Evolutionary conservation across 1,284 basidiomycete species (phyloP), one percentile per base, ranked within the genome.

Genomic region (Apiotrichum akiyoshidainum): DNA sequence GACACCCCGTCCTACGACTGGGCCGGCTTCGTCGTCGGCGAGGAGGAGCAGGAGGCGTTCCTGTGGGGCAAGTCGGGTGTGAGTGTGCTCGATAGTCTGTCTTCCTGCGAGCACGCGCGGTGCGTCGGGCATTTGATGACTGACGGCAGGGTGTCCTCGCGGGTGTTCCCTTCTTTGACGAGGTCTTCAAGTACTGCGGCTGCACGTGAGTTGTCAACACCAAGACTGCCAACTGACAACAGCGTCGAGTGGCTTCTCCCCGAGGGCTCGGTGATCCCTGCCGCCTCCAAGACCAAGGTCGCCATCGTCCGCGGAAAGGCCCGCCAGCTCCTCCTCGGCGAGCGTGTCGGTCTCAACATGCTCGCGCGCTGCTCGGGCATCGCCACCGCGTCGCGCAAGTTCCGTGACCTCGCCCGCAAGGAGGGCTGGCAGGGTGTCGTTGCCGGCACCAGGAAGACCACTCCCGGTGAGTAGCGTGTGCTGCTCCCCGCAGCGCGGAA

Each of bases 1-100:
- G 95, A 99, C 75, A 91, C 89, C 0, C 96, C 95, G 2, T 93
- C 90, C 1, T 97, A 98, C 70, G 95, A 99, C 79, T 98, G 92
- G 74, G 95, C 90, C 40, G 96, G 96, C 2, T 98, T 90, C 73
- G 93, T 99, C 39, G 96, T 99, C 14, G 96, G 96, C 19, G 94
- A 98, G 69, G 87, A 84, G 9, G 80, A 84, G 49, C 87, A 92
- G 55, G 87, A 90, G 73, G 96, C 96, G 5, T 88, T 88, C 70
- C 84, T 99, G 34, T 84, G 92, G 69, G 93, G 93, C 58, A 99
- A 79, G 67, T 74, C 68, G 41, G 78, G 72, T 46, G 77, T 78
- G 61, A 55, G 73, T 71, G 4, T 21, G 33, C 5, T 31, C n/a
- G 31, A 1, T 16, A 13, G n/a, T n/a, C 33, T 11, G 33, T 4